Evolutionary conservation across 2,329 filamentous ascomycete species (phyloP), one percentile per base, ranked within the genome.

Genomic region (Hymenoscyphus fraxineus): DNA sequence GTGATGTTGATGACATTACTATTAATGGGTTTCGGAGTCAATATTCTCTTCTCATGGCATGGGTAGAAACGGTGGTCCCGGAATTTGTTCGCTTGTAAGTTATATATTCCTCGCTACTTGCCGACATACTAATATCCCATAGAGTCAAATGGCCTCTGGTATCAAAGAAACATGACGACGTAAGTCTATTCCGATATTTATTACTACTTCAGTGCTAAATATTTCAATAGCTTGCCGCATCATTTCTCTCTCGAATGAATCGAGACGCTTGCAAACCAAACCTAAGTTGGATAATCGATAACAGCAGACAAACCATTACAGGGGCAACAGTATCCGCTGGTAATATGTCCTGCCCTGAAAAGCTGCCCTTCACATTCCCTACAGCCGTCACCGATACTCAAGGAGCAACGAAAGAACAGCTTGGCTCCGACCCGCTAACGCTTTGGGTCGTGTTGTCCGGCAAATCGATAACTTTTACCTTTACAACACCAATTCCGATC

Each of bases 131-230:
- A 51, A 62, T 22, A 13, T 47, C 6, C 6, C 38, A 15, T 35
- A 68, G 44, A 68, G 65, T 72, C n/a, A 66, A 69, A 73, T 86
- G 83, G 83, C 82, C 83, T 1, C 70, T 87, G 38, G 76, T 81
- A 32, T 82, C 82, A 1, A 74, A 82, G 64, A 86, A 83, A 66
- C 85, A 86, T 63, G 80, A 85, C 66, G 81, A 86, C 70, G 77
- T 83, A 69, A 83, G 80, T 12, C n/a, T 16, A 13, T 19, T 19
- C 12, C 35, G 32, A 35, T 3, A n/a, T 31, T 31, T 13, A n/a
- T 56, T 22, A 5, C 44, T 22, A 39, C 35, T 19, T 10, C 44
- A 40, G 31, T 51, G 31, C 58, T 62, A 58, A 27, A 63, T 31
- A 7, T 51, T 56, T 47, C 31, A 31, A 19, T 57, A 44, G 40